Evolutionary conservation across 2,329 filamentous ascomycete species (phyloP).

Genomic region (Colletotrichum lupini): DNA sequence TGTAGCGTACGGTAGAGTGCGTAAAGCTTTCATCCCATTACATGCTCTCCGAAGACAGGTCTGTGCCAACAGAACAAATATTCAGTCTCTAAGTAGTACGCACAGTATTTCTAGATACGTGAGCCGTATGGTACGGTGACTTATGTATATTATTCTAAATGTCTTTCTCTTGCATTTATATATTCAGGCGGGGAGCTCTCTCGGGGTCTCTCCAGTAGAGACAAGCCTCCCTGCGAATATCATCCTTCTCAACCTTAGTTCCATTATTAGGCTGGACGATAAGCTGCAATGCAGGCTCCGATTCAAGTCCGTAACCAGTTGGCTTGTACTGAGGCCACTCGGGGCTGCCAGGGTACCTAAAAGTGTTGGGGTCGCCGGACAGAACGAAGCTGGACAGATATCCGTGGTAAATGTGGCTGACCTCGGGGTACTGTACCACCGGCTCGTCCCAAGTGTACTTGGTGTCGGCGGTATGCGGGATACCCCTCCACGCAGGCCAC

Average conservation of each 20-base stretch:
- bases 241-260: slow-evolving; percentile 47
- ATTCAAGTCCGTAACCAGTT: slow-evolving; percentile 39
- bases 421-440: slow-evolving; percentile 46
- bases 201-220: slow-evolving; percentile 49
- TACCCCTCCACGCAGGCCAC: slow-evolving; percentile 72
- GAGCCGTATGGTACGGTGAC: no score
- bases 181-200: slow-evolving; percentile 47
- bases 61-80: no score
- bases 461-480: slow-evolving; percentile 50
- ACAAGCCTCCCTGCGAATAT: slow-evolving; percentile 46
- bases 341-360: slow-evolving; percentile 34
- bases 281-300: slow-evolving; percentile 43
- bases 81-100: no score
- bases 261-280: slow-evolving; percentile 44
- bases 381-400: slow-evolving; percentile 82
- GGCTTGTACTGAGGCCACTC: slow-evolving; percentile 42
- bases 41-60: no score
- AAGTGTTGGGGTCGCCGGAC: slow-evolving; percentile 75
- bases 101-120: not conserved
- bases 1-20: no score
- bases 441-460: slow-evolving; percentile 51
- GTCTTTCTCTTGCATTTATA: slow-evolving; percentile 36
- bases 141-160: not conserved
- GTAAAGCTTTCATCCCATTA: no score
- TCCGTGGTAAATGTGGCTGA: slow-evolving; percentile 49